A percentile compares a stretch with the other conserved stretches of the same genome.
Conservation (phyloP, 352 stramenopile species). For the Albugo candida region DNA sequence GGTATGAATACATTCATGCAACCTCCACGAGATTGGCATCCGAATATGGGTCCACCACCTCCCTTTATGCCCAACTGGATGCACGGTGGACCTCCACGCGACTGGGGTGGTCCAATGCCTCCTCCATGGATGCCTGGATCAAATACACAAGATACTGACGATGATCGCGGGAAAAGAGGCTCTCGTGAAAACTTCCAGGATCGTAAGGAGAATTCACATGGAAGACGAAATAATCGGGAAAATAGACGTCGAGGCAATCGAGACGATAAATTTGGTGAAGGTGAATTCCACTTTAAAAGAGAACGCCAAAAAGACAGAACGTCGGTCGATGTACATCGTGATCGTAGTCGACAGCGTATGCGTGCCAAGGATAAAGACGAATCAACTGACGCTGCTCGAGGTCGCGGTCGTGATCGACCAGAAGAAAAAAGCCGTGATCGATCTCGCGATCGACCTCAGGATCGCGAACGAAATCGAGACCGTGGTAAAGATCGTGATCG, state of each 20-base stretch:
- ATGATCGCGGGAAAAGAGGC: neutral
- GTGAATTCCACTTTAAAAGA: neutral
- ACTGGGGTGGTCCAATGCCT: constrained; percentile 27
- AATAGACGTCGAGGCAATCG: neutral
- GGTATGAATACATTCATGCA: constrained; percentile 28
- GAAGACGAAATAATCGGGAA: neutral
- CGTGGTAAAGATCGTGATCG: constrained; percentile 9
- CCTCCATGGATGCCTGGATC: constrained; percentile 13
- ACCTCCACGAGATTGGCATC: constrained; percentile 43
- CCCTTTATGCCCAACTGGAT: constrained; percentile 5
- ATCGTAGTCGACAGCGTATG: constrained; percentile 30
- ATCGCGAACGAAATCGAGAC: neutral
- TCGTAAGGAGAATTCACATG: neutral
- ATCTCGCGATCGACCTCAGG: neutral
- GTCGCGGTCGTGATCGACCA: constrained; percentile 8
- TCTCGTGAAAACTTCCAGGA: neutral
- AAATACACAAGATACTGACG: neutral
- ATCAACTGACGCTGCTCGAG: constrained; percentile 8
- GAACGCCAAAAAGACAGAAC: neutral
- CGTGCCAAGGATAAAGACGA: constrained; percentile 9
- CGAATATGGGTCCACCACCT: constrained; percentile 35
- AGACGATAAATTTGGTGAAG: neutral
- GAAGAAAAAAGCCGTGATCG: neutral
- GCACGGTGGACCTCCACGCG: constrained; percentile 13
- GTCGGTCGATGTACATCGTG: constrained; percentile 16